These are phyloP conservation scores for Leccinum sublutescens DNA, from an alignment of 768 basidiomycete species.

Conservation along the genomic window DNA sequence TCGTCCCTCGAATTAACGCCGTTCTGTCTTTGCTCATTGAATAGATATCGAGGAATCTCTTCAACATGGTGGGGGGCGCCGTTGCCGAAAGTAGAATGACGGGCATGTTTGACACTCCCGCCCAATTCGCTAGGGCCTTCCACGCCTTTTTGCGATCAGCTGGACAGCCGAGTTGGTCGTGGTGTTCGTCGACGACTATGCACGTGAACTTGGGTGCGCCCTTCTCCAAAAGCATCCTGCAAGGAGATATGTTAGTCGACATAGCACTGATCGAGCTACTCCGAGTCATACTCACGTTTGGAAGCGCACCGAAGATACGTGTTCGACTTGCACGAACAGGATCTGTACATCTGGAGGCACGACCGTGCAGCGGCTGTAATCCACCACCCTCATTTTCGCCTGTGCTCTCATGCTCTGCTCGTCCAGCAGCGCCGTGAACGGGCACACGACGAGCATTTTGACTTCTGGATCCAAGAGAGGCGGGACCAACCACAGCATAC, in stretches of 20 bases:
- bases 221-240: background rate
- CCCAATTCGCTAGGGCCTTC: background rate
- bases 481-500: conserved; percentile 8
- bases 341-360: background rate
- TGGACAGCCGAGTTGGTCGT: conserved; percentile 7
- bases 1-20: background rate
- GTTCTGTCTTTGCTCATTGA: background rate
- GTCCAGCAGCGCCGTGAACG: conserved; percentile 2
- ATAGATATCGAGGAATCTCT: background rate
- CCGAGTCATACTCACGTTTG: no score
- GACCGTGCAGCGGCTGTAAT: background rate
- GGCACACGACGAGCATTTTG: conserved; percentile 8
- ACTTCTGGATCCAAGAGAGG: background rate
- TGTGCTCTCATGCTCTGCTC: conserved; percentile 3
- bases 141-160: background rate
- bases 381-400: background rate
- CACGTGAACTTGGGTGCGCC: background rate
- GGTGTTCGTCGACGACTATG: conserved; percentile 7
- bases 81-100: conserved; percentile 5
- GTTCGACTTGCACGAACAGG: conserved; percentile 11
- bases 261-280: no score
- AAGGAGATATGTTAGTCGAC: no score
- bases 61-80: background rate
- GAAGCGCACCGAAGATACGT: background rate
- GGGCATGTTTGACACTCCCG: background rate